Percentiles rank a stretch among this genome's conserved stretches.
These are phyloP conservation scores for Darksidea phi DNA, from an alignment of 495 filamentous ascomycete genomes.

Conservation along the genomic window DNA sequence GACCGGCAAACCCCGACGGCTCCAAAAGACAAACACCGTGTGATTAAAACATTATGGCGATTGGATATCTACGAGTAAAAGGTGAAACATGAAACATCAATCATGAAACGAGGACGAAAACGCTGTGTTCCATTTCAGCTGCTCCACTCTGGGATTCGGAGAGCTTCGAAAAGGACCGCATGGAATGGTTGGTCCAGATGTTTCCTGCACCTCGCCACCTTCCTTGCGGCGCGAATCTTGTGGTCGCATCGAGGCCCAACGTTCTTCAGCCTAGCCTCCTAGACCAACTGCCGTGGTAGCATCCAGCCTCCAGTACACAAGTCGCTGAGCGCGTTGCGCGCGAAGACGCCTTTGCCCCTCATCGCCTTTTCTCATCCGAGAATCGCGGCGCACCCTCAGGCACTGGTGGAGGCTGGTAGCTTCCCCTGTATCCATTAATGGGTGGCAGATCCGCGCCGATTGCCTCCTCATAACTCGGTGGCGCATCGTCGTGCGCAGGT, in stretches of 20 bases:
- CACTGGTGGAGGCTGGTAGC: slow-evolving; percentile 59
- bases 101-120: not conserved
- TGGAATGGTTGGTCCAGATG: not conserved
- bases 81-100: not conserved
- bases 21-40: not conserved
- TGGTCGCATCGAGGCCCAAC: too few relatives aligned
- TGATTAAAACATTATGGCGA: slow-evolving; percentile 6
- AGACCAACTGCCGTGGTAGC: too few relatives aligned
- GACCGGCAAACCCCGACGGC: not conserved
- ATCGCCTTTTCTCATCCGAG: slow-evolving; percentile 32
- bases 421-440: slow-evolving; percentile 61
- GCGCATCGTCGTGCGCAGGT: slow-evolving; percentile 43
- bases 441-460: slow-evolving; percentile 75
- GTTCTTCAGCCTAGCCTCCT: too few relatives aligned
- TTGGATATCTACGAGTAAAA: slow-evolving; percentile 1
- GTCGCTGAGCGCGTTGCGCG: not conserved
- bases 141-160: not conserved
- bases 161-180: not conserved
- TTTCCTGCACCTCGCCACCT: too few relatives aligned
- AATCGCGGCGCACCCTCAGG: slow-evolving; percentile 36
- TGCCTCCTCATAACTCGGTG: slow-evolving; percentile 62
- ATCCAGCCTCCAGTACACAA: not conserved
- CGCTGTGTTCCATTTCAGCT: not conserved
- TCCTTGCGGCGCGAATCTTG: too few relatives aligned
- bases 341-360: not conserved